Conservation (phyloP, 192 early-diverging fungal species). For the Coemansia sp. region DNA sequence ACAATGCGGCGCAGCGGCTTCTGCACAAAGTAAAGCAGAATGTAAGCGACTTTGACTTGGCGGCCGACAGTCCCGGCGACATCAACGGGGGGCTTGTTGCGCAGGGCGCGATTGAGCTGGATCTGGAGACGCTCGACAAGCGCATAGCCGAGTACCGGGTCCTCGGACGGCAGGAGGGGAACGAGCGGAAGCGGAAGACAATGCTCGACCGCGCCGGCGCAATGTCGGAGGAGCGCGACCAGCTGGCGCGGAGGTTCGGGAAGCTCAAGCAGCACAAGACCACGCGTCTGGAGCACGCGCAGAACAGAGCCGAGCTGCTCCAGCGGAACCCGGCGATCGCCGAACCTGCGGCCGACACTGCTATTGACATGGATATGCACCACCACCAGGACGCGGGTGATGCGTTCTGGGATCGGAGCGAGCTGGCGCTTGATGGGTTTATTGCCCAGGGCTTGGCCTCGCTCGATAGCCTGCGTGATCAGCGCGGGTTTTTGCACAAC, state of each 20-base stretch:
- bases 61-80: slow-evolving; percentile 6
- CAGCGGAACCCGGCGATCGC: slow-evolving; percentile 12
- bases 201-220: slow-evolving; percentile 43
- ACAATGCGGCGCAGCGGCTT: slow-evolving; percentile 53
- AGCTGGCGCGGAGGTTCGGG: slow-evolving; percentile 42
- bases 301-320: slow-evolving; percentile 35
- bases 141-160: slow-evolving; percentile 49
- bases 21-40: slow-evolving; percentile 53
- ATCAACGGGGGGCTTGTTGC: neutral
- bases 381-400: slow-evolving; percentile 26
- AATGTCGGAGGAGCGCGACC: slow-evolving; percentile 46
- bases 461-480: slow-evolving; percentile 41
- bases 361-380: slow-evolving; percentile 26
- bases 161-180: slow-evolving; percentile 43
- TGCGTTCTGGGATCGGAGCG: slow-evolving; percentile 40
- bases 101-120: slow-evolving; percentile 36
- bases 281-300: slow-evolving; percentile 10
- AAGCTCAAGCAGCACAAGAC: slow-evolving; percentile 37
- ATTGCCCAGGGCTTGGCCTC: slow-evolving; percentile 51
- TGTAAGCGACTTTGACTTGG: slow-evolving; percentile 49
- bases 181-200: slow-evolving; percentile 46
- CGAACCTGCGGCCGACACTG: slow-evolving; percentile 27
- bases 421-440: slow-evolving; percentile 41
- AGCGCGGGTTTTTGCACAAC: slow-evolving; percentile 32
- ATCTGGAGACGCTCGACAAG: slow-evolving; percentile 43